phyloP scores from a whole-genome alignment of 208 protist genomes.

The Strigomonas culicis region DNA sequence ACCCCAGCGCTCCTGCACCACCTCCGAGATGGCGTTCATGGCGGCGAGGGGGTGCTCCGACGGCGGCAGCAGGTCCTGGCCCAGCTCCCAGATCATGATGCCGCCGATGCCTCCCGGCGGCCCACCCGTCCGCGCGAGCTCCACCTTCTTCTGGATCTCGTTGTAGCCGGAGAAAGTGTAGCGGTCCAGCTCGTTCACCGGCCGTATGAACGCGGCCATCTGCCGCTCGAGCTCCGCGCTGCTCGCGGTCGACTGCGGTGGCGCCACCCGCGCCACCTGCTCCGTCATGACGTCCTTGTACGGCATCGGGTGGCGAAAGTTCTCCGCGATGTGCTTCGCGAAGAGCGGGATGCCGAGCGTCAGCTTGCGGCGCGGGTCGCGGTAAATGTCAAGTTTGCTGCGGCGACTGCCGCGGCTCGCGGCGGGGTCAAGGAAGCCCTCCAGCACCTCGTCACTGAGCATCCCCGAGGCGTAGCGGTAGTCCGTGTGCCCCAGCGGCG shows the following conservation, averaged over 20 bases:
- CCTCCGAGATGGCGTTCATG: too few relatives aligned
- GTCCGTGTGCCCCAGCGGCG: conserved; percentile 18
- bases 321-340: conserved; percentile 27
- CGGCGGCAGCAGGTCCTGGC: conserved; percentile 61
- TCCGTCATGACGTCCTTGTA: conserved; percentile 44
- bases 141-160: conserved; percentile 49
- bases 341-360: conserved; percentile 72
- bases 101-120: conserved; percentile 26
- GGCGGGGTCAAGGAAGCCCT: conserved; percentile 14
- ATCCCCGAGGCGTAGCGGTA: conserved; percentile 28
- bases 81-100: conserved; percentile 79
- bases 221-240: neutral
- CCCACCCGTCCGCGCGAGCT: conserved; percentile 26
- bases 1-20: too few relatives aligned
- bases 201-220: conserved; percentile 20
- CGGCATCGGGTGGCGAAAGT: conserved; percentile 26
- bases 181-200: conserved; percentile 28
- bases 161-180: conserved; percentile 39
- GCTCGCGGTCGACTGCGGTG: conserved; percentile 15
- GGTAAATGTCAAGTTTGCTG: neutral
- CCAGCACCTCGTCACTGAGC: conserved; percentile 13
- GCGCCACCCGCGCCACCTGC: conserved; percentile 28
- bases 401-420: neutral
- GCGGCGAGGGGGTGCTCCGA: too few relatives aligned
- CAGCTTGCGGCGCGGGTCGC: conserved; percentile 29